Conservation (phyloP, 257 asterid genomes). For the Solanum dulcamara region DNA sequence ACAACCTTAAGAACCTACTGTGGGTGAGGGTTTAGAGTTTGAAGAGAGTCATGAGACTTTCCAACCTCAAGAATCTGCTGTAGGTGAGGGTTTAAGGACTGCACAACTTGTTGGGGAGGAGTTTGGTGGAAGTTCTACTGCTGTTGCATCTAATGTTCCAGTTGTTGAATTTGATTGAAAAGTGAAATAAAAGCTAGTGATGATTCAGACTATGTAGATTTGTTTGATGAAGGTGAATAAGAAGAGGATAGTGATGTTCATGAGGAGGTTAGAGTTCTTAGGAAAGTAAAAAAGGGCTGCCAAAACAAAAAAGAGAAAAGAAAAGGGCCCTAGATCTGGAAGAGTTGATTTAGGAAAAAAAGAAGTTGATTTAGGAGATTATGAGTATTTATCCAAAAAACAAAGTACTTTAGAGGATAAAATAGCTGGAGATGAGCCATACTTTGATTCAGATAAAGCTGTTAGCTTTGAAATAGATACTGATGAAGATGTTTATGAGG, state of each 20-base stretch:
- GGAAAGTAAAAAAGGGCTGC: neutral
- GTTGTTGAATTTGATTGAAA: neutral
- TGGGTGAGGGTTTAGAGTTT: too few species aligned
- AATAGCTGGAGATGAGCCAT: neutral
- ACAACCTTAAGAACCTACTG: too few species aligned
- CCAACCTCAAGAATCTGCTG: neutral
- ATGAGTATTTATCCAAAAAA: neutral
- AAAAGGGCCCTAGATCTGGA: neutral
- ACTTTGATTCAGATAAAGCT: neutral
- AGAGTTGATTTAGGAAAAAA: neutral
- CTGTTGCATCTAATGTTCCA: neutral
- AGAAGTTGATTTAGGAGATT: neutral
- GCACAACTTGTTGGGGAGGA: neutral
- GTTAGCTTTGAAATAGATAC: neutral
- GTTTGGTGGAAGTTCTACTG: neutral
- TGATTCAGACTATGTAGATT: neutral
- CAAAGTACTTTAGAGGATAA: neutral
- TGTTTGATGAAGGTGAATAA: too few species aligned
- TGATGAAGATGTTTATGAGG: neutral
- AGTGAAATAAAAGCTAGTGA: too few species aligned
- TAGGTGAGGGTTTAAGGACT: neutral
- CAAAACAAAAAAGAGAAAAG: neutral
- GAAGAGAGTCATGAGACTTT: too few species aligned
- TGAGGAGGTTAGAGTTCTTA: neutral
- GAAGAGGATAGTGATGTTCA: neutral